phyloP scores from a whole-genome alignment of 495 filamentous ascomycete species.

The Aspergillus taichungensis region DNA sequence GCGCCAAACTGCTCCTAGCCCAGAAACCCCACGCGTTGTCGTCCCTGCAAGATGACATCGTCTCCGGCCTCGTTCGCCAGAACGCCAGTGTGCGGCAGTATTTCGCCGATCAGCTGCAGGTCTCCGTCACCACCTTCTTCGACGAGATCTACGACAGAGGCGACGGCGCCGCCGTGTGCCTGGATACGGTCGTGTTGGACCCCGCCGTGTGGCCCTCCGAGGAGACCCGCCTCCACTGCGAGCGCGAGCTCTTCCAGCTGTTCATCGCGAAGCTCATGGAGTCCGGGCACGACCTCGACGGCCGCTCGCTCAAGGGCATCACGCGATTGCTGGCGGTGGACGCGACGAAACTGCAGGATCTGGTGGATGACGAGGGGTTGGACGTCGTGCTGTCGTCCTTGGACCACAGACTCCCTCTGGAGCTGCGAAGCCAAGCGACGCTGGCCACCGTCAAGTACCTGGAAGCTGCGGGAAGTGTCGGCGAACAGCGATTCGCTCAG shows the following conservation, averaged over 20 bases:
- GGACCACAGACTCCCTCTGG: conserved; percentile 61
- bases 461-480: conserved; percentile 60
- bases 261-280: conserved; percentile 57
- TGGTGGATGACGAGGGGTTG: conserved; percentile 69
- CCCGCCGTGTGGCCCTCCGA: conserved; percentile 47
- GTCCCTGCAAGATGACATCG: conserved; percentile 45
- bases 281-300: conserved; percentile 50
- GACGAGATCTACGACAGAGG: conserved; percentile 51
- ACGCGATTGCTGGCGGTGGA: conserved; percentile 54
- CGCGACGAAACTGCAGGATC: conserved; percentile 46
- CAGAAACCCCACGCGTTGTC: conserved; percentile 30
- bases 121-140: conserved; percentile 46
- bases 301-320: conserved; percentile 52
- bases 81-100: conserved; percentile 46
- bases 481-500: conserved; percentile 52
- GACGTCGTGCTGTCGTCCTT: conserved; percentile 71
- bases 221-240: conserved; percentile 36
- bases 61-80: conserved; percentile 50
- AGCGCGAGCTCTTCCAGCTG: conserved; percentile 57
- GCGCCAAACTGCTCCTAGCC: conserved; percentile 45
- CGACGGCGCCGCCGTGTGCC: conserved; percentile 48
- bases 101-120: conserved; percentile 41
- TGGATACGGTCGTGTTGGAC: conserved; percentile 50
- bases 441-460: conserved; percentile 72
- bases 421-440: conserved; percentile 64